Evolutionary conservation across 805 yeast species (phyloP), one percentile per base, ranked within the genome.

Genomic region (Wickerhamomyces pijperi): DNA sequence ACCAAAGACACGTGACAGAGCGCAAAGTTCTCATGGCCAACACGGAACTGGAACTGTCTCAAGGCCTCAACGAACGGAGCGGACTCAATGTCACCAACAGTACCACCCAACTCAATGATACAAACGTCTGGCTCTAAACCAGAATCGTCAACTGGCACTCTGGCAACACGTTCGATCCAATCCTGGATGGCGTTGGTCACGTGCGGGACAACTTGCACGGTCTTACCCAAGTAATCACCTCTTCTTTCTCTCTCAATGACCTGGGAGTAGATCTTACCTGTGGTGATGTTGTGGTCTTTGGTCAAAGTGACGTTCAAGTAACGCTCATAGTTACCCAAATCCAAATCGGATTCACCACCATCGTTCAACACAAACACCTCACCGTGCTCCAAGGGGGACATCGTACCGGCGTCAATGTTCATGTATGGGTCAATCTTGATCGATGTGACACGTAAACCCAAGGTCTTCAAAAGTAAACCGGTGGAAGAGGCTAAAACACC

Each of bases 131-230:
- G 99, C 54, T 78, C 82, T 59, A 78, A 69, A 39, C 92, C 94
- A 29, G 88, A 73, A 39, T 70, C 74, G 60, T 92, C 98, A 44
- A 92, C 99, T 15, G 98, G 97, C 42, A 90, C 72, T 49, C 70
- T 76, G 34, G 97, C 74, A 36, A 92, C 97, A 45, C 83, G 72
- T 68, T 92, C 97, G 50, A 92, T 82, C 99, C 99, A 92, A 48
- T 88, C 96, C 68, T 92, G 99, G 57, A 92, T 92, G 21, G 95
- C 97, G 52, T 82, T 84, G 47, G 99, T 92, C 50, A 92, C 73
- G 61, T 92, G 99, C 34, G 99, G 99, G 51, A 92, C 99, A 50
- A 92, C 95, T 68, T 92, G 99, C 37, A 92, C 99, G n/a, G 99
- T 92, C 59, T 92, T 92, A 53, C 99, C 99, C 55, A 92, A 71